Conservation (phyloP, 495 filamentous ascomycete species). For the Neurospora cerealis region DNA sequence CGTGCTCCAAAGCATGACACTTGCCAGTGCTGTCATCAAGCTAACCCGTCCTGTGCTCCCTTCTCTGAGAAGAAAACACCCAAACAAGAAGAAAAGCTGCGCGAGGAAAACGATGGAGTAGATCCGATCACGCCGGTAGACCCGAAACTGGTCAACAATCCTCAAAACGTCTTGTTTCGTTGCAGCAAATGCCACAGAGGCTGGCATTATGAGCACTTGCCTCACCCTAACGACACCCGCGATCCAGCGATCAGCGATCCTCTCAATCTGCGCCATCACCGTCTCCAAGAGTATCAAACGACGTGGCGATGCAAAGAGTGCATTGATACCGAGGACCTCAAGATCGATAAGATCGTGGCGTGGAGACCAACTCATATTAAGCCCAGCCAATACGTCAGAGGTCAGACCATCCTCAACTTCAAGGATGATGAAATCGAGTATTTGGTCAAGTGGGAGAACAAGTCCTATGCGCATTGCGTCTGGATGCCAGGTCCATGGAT, state of each 20-base stretch:
- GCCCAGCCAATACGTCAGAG: constrained; percentile 36
- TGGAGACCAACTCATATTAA: constrained; percentile 59
- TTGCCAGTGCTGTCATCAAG: constrained; percentile 58
- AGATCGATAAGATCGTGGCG: constrained; percentile 65
- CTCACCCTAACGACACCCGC: constrained; percentile 27
- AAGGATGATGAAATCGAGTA: constrained; percentile 70
- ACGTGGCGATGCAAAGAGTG: constrained; percentile 76
- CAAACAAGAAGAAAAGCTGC: constrained; percentile 70
- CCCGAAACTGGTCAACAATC: constrained; percentile 58
- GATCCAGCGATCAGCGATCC: constrained; percentile 31
- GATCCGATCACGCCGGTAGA: constrained; percentile 64
- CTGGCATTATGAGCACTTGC: constrained; percentile 76
- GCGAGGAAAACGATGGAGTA: constrained; percentile 62
- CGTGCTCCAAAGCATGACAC: constrained; percentile 55
- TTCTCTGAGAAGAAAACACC: constrained; percentile 60
- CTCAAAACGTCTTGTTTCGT: constrained; percentile 68
- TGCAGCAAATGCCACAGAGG: constrained; percentile 67
- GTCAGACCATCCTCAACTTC: constrained; percentile 40
- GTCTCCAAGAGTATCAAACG: constrained; percentile 46
- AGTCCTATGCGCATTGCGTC: constrained; percentile 65
- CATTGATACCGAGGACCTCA: constrained; percentile 36
- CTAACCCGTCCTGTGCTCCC: constrained; percentile 52
- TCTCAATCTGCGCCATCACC: constrained; percentile 25
- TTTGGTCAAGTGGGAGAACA: constrained; percentile 73
- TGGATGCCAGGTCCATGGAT: constrained; percentile 92